A percentile compares a stretch with the other conserved stretches of the same genome.
These are phyloP conservation scores for Tanozyma kutaoensis DNA, from an alignment of 805 yeast species.

Conservation along the genomic window DNA sequence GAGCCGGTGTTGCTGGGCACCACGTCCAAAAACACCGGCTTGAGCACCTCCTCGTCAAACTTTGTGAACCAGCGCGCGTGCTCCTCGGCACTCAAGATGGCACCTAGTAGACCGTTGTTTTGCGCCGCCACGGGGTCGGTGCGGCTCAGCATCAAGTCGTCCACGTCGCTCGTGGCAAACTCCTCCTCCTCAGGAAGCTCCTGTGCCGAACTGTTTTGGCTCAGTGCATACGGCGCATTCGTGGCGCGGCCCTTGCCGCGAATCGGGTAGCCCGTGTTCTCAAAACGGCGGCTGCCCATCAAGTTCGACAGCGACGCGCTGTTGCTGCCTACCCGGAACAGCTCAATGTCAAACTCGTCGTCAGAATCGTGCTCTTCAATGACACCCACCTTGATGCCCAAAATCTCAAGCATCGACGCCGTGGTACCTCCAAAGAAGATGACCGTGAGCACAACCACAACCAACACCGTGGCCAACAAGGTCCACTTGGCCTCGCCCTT, in stretches of 20 bases:
- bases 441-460: constrained; percentile 92
- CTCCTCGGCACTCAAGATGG: constrained; percentile 44
- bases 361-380: constrained; percentile 64
- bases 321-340: constrained; percentile 10
- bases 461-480: constrained; percentile 85
- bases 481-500: constrained; percentile 90
- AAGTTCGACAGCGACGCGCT: constrained; percentile 1
- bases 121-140: constrained; percentile 1
- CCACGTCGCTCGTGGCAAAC: constrained; percentile 19
- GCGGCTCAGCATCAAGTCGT: constrained; percentile 16
- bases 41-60: constrained; percentile 86
- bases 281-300: constrained; percentile 1
- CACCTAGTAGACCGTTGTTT: constrained; percentile 21
- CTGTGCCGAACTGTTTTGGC: no score
- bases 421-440: constrained; percentile 97
- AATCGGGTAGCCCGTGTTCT: no score
- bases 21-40: constrained; percentile 85
- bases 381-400: constrained; percentile 87
- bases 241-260: no score
- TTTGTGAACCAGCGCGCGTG: constrained; percentile 85
- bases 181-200: constrained; percentile 9
- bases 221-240: no score
- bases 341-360: constrained; percentile 92
- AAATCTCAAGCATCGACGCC: constrained; percentile 92
- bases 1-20: no score